Evolutionary conservation across 352 stramenopile species (phyloP), one percentile per base, ranked within the genome.

Genomic region (Pythium insidiosum): DNA sequence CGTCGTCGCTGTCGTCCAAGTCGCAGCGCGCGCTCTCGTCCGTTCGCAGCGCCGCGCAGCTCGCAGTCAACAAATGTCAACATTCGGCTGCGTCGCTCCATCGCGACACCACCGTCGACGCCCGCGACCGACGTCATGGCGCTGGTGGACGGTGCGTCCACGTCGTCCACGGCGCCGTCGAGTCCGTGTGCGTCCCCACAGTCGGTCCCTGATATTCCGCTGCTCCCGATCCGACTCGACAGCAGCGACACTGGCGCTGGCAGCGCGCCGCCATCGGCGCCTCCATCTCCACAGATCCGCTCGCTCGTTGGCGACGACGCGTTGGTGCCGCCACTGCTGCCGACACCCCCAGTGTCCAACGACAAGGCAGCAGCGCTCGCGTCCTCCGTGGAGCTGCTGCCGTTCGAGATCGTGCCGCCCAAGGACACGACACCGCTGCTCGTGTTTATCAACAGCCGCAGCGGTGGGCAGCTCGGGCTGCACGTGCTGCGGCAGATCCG

Each of bases 361-460:
- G 35, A 29, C n/a, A 5, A 44, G n/a, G n/a, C n/a, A n/a, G n/a
- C n/a, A n/a, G n/a, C n/a, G n/a, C n/a, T n/a, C n/a, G n/a, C n/a
- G n/a, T n/a, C n/a, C n/a, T n/a, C n/a, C n/a, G n/a, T n/a, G n/a
- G 50, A 58, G 16, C 20, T 28, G 4, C 53, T 86, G 18, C 68
- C 73, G 20, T 88, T 83, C 30, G 61, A 85, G 18, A 68, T 89
- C 18, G 24, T 81, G 1, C 63, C 64, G 1, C 55, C 73, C 3
- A 63, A 66, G 20, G 66, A 73, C 21, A 65, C 54, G 1, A 83
- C 73, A 1, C 76, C 76, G 19, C 60, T 89, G 1, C 55, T 89
- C 21, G 89, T 98, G 10, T 98, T 98, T 64, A 96, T 98, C 37
- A 98, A 98, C 61, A 96, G 86, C 43, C 79, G 87, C 9, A 97